These are phyloP conservation scores for Porogramme epimiltina DNA, from an alignment of 1,284 basidiomycete genomes.

Conservation along the genomic window DNA sequence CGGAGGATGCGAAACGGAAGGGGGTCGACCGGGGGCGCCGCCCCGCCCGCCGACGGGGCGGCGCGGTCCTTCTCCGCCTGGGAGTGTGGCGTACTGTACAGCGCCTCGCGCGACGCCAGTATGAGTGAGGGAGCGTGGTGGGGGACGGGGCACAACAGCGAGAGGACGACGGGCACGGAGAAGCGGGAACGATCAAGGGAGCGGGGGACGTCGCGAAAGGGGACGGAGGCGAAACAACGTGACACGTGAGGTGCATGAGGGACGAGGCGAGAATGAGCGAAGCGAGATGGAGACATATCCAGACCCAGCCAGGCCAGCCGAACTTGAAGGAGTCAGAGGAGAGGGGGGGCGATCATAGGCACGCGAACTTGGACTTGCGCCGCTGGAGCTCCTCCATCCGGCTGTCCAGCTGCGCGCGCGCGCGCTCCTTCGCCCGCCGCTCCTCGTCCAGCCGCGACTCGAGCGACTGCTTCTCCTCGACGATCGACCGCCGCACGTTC, in stretches of 20 bases:
- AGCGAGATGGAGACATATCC: no score
- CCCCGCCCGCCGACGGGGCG: no score
- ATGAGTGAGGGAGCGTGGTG: slow-evolving; percentile 1
- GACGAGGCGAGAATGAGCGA: no score
- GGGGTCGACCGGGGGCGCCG: slow-evolving; percentile 10
- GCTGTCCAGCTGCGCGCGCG: slow-evolving; percentile 78
- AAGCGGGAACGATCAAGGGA: slow-evolving; percentile 1
- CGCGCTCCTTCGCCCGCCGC: slow-evolving; percentile 79
- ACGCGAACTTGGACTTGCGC: slow-evolving; percentile 85
- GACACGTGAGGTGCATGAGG: no score
- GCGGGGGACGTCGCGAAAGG: background rate
- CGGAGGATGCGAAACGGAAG: slow-evolving; percentile 5
- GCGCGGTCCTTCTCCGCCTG: slow-evolving; percentile 13
- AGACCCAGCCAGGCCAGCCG: no score
- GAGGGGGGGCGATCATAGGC: slow-evolving; percentile 41
- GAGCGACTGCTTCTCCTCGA: slow-evolving; percentile 83
- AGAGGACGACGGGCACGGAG: slow-evolving; percentile 1
- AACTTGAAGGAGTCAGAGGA: no score
- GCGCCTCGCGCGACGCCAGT: background rate
- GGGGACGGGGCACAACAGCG: slow-evolving; percentile 8
- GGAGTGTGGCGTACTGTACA: slow-evolving; percentile 10
- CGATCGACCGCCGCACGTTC: slow-evolving; percentile 74
- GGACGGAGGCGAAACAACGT: no score
- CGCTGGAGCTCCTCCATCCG: slow-evolving; percentile 82
- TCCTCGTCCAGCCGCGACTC: slow-evolving; percentile 83